Percentiles rank a stretch among this genome's conserved stretches.
Conservation (phyloP, 73 alveolate genomes). For the Paramecium caudatum region DNA sequence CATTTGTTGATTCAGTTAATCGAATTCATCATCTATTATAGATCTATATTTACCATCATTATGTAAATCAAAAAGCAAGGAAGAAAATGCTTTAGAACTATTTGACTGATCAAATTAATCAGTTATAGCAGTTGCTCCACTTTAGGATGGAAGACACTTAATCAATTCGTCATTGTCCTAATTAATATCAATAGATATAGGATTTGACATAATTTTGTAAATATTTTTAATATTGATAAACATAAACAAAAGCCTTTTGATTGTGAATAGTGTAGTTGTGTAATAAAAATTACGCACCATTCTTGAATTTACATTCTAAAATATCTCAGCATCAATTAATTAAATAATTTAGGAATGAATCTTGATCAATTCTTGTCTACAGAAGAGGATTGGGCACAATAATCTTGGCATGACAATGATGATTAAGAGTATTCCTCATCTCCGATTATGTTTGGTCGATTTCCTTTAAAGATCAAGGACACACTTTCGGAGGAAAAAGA, state of each 20-base stretch:
- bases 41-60: neutral
- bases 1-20: neutral
- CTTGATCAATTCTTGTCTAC: neutral
- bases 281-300: neutral
- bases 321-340: neutral
- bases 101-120: neutral
- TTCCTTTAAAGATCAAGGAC: neutral
- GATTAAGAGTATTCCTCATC: constrained; percentile 19
- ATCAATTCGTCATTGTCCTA: neutral
- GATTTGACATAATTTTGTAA: constrained; percentile 24
- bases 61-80: neutral
- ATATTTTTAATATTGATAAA: neutral
- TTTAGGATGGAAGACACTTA: neutral
- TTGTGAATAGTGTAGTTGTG: neutral
- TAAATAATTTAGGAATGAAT: constrained; percentile 6
- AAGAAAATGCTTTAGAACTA: neutral
- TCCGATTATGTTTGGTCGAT: constrained; percentile 46
- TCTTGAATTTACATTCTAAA: neutral
- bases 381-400: constrained; percentile 42
- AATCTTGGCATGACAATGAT: constrained; percentile 18
- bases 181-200: constrained; percentile 6
- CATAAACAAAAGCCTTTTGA: neutral
- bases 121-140: neutral
- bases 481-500: neutral
- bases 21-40: constrained; percentile 51